Base-by-base conservation (phyloP, 495 filamentous ascomycete genomes). In the Echria macrotheca region DNA sequence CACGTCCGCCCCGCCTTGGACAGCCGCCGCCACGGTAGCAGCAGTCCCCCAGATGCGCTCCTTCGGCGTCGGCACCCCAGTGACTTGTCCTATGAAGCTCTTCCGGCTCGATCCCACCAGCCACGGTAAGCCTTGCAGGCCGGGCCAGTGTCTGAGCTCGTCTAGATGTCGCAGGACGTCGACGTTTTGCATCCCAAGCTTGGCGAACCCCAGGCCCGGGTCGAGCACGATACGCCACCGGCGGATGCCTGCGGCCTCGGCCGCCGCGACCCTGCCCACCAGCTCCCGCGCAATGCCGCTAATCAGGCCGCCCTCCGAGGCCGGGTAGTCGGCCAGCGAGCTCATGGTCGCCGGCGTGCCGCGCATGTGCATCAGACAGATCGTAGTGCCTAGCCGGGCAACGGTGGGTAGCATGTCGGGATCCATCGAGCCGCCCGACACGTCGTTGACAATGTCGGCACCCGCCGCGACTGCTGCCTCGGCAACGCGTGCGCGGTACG, bases 171-270 rank as follows among this genome's bases (percentile, higher is more conserved):
- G 70, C 41, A 98, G 67, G 6, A 98, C 68, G 47, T 89, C 81
- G 18, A 98, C 64, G 66, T 95, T 95, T 61, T 95, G 86, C 17
- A 73, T 72, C 53, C 79, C 75, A 2, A 78, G 78, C 69, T 98
- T 98, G 18, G 93, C 87, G 53, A 98, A 98, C 0, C 93, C 93
- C 8, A 98, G 79, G 0, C 93, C 93, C 0, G 93, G 93, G 57
- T 98, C 93, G 2, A 98, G 79, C 36, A 97, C 84, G 38, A 98
- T 91, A 35, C 93, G 86, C 93, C 93, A 98, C 10, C 91, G 80
- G 0, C 86, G 74, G 6, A 98, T 77, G 1, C 93, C 93, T 2
- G 89, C 88, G 29, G 70, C 78, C 66, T 95, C 85, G 10, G 93
- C 93, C 0, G 82, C 89, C 0, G 67, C 69, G 17, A 98, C 76